phyloP scores from a whole-genome alignment of 2,329 filamentous ascomycete species.

The Hawksworthiomyces lignivorus region DNA sequence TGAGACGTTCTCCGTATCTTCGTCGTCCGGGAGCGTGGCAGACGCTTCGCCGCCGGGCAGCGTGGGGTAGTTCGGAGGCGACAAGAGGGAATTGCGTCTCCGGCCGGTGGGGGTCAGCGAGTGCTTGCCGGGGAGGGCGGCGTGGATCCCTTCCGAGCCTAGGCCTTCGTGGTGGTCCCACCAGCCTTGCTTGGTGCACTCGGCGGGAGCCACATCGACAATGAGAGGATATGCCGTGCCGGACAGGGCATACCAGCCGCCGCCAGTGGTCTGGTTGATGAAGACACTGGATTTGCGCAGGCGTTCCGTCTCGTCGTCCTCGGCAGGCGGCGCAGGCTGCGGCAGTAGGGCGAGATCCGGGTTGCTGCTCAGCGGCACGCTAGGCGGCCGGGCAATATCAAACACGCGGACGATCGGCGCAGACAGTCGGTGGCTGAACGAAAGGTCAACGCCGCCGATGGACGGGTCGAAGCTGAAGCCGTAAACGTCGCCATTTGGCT shows the following conservation, averaged over 20 bases:
- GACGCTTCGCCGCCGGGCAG: conserved; percentile 8
- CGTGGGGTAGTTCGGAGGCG: conserved; percentile 4
- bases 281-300: conserved; percentile 63
- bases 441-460: conserved; percentile 35
- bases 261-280: conserved; percentile 77
- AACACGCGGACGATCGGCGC: conserved; percentile 83
- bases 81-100: background rate
- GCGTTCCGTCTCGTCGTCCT: conserved; percentile 40
- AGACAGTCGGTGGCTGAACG: conserved; percentile 62
- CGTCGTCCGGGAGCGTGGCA: background rate
- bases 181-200: conserved; percentile 15
- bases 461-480: conserved; percentile 60
- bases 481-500: conserved; percentile 76
- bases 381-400: conserved; percentile 70
- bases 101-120: conserved; percentile 31
- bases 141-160: conserved; percentile 41
- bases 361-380: conserved; percentile 54
- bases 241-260: conserved; percentile 91
- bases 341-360: conserved; percentile 77
- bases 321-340: conserved; percentile 63
- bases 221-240: conserved; percentile 80
- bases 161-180: conserved; percentile 14
- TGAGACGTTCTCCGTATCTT: background rate
- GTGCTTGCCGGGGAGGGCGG: conserved; percentile 65
- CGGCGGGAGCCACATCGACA: conserved; percentile 24